Evolutionary conservation across 2,329 filamentous ascomycete genomes (phyloP).

Genomic region (Botryotinia calthae): DNA sequence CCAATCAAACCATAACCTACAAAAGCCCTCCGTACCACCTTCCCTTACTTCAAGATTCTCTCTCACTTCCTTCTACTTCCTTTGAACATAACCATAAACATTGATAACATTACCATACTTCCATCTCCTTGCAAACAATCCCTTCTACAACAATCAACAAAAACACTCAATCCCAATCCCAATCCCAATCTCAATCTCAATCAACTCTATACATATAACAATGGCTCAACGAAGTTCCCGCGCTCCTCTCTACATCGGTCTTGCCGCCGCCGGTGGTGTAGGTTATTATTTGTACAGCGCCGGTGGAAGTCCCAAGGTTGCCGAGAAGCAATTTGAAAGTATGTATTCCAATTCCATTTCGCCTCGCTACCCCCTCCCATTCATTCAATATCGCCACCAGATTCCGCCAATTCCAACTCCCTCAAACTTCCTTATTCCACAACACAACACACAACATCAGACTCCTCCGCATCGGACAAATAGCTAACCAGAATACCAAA

Average conservation of each 20-base stretch:
- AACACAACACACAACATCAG: too few species aligned
- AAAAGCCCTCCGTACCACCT: neutral
- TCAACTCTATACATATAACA: constrained; percentile 21
- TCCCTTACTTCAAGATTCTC: neutral
- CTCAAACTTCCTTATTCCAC: too few species aligned
- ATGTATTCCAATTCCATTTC: constrained; percentile 38
- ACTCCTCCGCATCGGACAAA: too few species aligned
- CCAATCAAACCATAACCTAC: neutral
- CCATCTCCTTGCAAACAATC: neutral
- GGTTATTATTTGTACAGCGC: constrained; percentile 92
- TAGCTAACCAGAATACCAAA: constrained; percentile 16
- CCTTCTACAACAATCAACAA: neutral
- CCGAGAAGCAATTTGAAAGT: constrained; percentile 88
- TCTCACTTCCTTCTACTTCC: neutral
- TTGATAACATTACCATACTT: neutral
- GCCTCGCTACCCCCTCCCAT: neutral
- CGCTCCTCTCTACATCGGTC: constrained; percentile 50
- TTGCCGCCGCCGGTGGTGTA: constrained; percentile 62
- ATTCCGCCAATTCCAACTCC: neutral
- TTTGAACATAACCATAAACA: neutral
- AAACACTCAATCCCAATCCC: neutral
- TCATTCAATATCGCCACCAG: neutral
- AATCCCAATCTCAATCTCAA: neutral
- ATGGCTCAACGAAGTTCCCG: constrained; percentile 41
- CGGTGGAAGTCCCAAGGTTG: constrained; percentile 75